Conservation (phyloP, 192 early-diverging fungal species). For the Lobulomyces angularis region DNA sequence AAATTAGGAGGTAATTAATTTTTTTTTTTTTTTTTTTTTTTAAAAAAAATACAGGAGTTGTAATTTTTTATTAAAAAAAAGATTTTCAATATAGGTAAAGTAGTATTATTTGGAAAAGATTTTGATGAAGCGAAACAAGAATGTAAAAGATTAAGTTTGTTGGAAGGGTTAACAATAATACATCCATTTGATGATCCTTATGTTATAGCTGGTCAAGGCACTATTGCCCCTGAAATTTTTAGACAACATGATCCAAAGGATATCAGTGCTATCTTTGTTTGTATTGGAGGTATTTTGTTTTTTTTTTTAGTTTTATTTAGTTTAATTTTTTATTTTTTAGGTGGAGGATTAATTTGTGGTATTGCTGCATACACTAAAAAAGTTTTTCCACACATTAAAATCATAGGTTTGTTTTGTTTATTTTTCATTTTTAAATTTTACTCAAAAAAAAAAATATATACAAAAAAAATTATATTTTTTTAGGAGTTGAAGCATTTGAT, state of each 20-base stretch:
- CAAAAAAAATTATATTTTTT: no score
- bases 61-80: no score
- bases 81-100: no score
- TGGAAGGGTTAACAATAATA: slow-evolving; percentile 73
- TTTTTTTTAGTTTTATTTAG: no score
- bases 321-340: no score
- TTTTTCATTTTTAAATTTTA: no score
- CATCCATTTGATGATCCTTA: slow-evolving; percentile 96
- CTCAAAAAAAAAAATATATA: no score
- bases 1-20: slow-evolving; percentile 87
- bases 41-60: no score
- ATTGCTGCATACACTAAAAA: slow-evolving; percentile 89
- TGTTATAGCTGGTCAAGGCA: slow-evolving; percentile 99
- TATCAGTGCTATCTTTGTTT: slow-evolving; percentile 83
- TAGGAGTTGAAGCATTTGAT: slow-evolving; percentile 86
- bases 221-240: slow-evolving; percentile 71
- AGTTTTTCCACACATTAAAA: slow-evolving; percentile 71
- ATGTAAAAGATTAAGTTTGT: slow-evolving; percentile 54
- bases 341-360: slow-evolving; percentile 88
- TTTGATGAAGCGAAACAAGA: slow-evolving; percentile 92
- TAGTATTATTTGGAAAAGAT: slow-evolving; percentile 79
- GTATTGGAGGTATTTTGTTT: no score
- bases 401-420: no score
- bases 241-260: slow-evolving; percentile 33
- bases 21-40: no score